phyloP scores from a whole-genome alignment of 2,329 filamentous ascomycete species.

The Bipolaris sorokiniana region DNA sequence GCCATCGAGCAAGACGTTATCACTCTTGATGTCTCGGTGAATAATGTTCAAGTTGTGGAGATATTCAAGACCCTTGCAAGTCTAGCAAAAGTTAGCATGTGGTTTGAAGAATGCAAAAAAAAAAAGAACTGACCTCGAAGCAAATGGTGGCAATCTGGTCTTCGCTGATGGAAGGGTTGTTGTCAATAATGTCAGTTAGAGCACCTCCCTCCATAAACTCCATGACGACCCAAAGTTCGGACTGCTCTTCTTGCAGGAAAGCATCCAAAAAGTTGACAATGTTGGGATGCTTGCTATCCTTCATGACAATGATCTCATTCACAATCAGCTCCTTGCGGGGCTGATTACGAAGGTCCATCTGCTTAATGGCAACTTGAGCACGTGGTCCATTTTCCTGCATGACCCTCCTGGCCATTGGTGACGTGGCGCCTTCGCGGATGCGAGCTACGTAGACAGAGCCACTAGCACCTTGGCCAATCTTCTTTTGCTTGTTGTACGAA shows the following conservation, averaged over 20 bases:
- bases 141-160: slow-evolving; percentile 98
- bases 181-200: slow-evolving; percentile 97
- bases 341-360: slow-evolving; percentile 98
- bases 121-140: slow-evolving; percentile 72
- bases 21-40: slow-evolving; percentile 98
- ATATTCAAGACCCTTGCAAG: slow-evolving; percentile 92
- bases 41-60: slow-evolving; percentile 97
- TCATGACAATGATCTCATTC: slow-evolving; percentile 99
- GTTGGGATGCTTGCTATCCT: slow-evolving; percentile 96
- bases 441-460: slow-evolving; percentile 98
- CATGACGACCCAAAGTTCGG: slow-evolving; percentile 99
- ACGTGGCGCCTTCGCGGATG: slow-evolving; percentile 86
- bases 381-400: slow-evolving; percentile 79
- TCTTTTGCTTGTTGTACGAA: slow-evolving; percentile 99
- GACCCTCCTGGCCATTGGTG: slow-evolving; percentile 77
- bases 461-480: slow-evolving; percentile 97
- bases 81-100: slow-evolving; percentile 62
- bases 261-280: slow-evolving; percentile 99
- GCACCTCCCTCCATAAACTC: slow-evolving; percentile 99
- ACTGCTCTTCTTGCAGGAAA: slow-evolving; percentile 91
- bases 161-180: slow-evolving; percentile 91
- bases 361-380: slow-evolving; percentile 96
- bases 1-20: slow-evolving; percentile 94
- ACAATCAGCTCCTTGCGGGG: slow-evolving; percentile 98
- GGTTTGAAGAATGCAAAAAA: background rate